These are phyloP conservation scores for Dunaliella primolecta DNA, from an alignment of 139 green algal species.

Conservation along the genomic window DNA sequence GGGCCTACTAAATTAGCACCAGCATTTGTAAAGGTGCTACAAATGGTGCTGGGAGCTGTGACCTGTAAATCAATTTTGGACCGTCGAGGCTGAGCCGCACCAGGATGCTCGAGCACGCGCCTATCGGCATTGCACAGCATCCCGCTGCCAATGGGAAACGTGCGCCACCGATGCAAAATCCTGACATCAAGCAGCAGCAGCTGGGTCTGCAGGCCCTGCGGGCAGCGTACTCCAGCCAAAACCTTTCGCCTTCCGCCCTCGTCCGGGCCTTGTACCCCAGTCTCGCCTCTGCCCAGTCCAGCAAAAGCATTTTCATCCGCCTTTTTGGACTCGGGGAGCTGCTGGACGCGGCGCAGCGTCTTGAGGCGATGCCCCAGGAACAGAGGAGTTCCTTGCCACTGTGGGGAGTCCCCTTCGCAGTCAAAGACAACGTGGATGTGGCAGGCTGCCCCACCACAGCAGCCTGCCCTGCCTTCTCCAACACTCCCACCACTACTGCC, in stretches of 20 bases:
- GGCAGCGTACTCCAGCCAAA: slow-evolving; percentile 36
- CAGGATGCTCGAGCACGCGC: too few species aligned
- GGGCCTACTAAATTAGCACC: too few species aligned
- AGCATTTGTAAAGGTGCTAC: too few species aligned
- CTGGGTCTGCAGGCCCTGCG: slow-evolving; percentile 37
- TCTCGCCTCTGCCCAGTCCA: slow-evolving; percentile 50
- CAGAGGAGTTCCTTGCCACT: slow-evolving; percentile 37
- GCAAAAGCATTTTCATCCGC: slow-evolving; percentile 40
- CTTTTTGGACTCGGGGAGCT: slow-evolving; percentile 29
- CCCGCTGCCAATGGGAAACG: too few species aligned
- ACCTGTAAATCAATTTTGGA: too few species aligned
- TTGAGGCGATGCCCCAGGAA: slow-evolving; percentile 40
- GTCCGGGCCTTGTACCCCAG: slow-evolving; percentile 32
- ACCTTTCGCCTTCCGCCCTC: slow-evolving; percentile 35
- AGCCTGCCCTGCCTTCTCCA: slow-evolving; percentile 62
- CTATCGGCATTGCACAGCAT: too few species aligned
- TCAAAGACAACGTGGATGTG: slow-evolving; percentile 86
- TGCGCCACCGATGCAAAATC: not conserved
- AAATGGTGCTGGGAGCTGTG: too few species aligned
- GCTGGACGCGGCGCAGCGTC: slow-evolving; percentile 30
- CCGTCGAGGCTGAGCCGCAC: too few species aligned
- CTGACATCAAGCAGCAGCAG: not conserved
- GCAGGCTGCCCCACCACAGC: slow-evolving; percentile 62
- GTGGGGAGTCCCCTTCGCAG: slow-evolving; percentile 69
- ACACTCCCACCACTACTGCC: slow-evolving; percentile 39